A percentile compares a stretch with the other conserved stretches of the same genome.
phyloP scores from a whole-genome alignment of 2,329 filamentous ascomycete species.

The Paraphoma sp. region DNA sequence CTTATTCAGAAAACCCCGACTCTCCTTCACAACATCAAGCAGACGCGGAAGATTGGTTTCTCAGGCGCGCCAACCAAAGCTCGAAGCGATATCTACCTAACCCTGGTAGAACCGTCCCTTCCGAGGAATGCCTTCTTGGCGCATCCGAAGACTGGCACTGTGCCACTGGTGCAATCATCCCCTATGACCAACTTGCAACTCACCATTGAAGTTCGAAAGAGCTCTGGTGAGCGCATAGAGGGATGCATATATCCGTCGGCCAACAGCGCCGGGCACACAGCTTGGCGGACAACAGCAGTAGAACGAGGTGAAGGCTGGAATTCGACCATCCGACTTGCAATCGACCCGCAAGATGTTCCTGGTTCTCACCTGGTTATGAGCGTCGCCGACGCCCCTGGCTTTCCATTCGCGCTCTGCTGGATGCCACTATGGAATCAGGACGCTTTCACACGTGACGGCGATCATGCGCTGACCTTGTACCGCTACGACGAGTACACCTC shows the following conservation, averaged over 20 bases:
- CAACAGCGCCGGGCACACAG: constrained; percentile 78
- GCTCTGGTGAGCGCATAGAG: constrained; percentile 81
- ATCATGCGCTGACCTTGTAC: constrained; percentile 82
- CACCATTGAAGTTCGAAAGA: constrained; percentile 84
- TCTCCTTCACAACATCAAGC: constrained; percentile 77
- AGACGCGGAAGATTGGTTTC: constrained; percentile 90
- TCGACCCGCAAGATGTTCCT: constrained; percentile 80
- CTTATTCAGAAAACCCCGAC: constrained; percentile 90
- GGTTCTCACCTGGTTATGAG: constrained; percentile 88
- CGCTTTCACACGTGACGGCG: constrained; percentile 86
- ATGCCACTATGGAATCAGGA: constrained; percentile 93
- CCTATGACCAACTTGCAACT: constrained; percentile 81
- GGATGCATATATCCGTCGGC: constrained; percentile 87
- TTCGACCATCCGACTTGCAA: constrained; percentile 81
- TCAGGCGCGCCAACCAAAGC: constrained; percentile 87
- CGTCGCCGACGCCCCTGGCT: constrained; percentile 82
- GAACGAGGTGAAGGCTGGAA: constrained; percentile 85
- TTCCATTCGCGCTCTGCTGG: constrained; percentile 90
- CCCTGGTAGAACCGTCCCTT: constrained; percentile 78
- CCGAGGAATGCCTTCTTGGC: constrained; percentile 69
- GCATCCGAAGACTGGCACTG: constrained; percentile 79
- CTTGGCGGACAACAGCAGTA: constrained; percentile 84
- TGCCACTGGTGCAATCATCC: constrained; percentile 70
- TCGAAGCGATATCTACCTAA: constrained; percentile 94
- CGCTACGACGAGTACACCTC: constrained; percentile 91